Evolutionary conservation across 2,329 filamentous ascomycete genomes (phyloP).

Genomic region (Cladosporium phlei): DNA sequence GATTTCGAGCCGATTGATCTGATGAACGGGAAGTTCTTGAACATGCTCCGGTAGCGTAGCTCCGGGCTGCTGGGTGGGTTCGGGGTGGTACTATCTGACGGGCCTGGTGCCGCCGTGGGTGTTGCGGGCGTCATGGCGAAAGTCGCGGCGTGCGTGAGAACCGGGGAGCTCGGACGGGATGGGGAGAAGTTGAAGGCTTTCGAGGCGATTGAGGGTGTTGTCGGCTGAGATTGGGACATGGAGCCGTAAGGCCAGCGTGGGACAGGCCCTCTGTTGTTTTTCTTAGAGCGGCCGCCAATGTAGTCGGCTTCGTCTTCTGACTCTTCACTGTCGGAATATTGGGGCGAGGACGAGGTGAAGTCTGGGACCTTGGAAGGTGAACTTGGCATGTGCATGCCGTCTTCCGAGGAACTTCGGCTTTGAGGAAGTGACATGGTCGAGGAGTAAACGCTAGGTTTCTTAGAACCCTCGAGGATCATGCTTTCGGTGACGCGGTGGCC

Average conservation of each 20-base stretch:
- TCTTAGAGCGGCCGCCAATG: slow-evolving; percentile 30
- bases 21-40: slow-evolving; percentile 18
- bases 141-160: not conserved
- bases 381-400: not conserved
- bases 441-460: not conserved
- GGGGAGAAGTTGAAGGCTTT: slow-evolving; percentile 13
- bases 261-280: slow-evolving; percentile 18
- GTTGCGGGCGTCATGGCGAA: slow-evolving; percentile 8
- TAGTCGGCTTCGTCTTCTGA: slow-evolving; percentile 1
- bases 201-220: slow-evolving; percentile 19
- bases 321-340: slow-evolving; percentile 7
- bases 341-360: slow-evolving; percentile 7
- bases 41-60: slow-evolving; percentile 38
- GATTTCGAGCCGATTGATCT: not conserved
- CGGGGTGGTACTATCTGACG: not conserved
- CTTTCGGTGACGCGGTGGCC: slow-evolving; percentile 1
- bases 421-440: not conserved
- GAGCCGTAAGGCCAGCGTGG: slow-evolving; percentile 21
- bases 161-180: slow-evolving; percentile 7
- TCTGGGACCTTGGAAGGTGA: slow-evolving; percentile 1
- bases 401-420: slow-evolving; percentile 11
- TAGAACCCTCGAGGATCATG: slow-evolving; percentile 2
- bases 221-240: slow-evolving; percentile 30
- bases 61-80: slow-evolving; percentile 34
- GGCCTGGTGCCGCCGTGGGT: slow-evolving; percentile 5